These are phyloP conservation scores for Eimeria maxima DNA, from an alignment of 169 alveolate genomes.

Conservation along the genomic window DNA sequence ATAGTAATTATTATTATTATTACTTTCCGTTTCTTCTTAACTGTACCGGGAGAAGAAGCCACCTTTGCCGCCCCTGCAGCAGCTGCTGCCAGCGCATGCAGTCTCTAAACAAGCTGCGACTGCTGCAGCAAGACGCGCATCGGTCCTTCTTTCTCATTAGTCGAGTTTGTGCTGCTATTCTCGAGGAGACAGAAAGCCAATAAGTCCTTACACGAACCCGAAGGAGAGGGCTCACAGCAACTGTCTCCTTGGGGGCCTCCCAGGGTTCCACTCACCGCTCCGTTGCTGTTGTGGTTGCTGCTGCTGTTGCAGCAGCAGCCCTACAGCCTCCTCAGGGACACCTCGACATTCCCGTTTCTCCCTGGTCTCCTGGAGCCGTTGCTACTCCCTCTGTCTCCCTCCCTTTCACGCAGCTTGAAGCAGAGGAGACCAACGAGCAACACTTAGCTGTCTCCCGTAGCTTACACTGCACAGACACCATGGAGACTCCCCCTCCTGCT, in stretches of 20 bases:
- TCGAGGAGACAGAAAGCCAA: too few relatives aligned
- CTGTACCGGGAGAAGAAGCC: too few relatives aligned
- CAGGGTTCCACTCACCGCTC: background rate
- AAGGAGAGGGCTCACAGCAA: background rate
- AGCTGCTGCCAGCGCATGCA: too few relatives aligned
- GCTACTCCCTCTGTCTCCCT: background rate
- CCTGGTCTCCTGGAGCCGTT: background rate
- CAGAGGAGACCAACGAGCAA: background rate
- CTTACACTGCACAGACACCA: background rate
- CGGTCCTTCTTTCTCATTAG: background rate
- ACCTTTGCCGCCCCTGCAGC: too few relatives aligned
- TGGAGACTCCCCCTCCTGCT: background rate
- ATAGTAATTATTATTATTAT: background rate
- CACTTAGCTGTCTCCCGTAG: background rate
- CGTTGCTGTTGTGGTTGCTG: background rate
- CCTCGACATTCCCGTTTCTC: background rate
- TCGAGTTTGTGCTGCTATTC: background rate
- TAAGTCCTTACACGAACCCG: too few relatives aligned
- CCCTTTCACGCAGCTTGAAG: background rate
- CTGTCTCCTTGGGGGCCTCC: background rate
- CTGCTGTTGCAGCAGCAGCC: slow-evolving; percentile 6
- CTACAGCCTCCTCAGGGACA: background rate
- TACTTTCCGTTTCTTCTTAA: too few relatives aligned
- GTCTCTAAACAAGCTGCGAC: too few relatives aligned
- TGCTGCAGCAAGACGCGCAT: too few relatives aligned